Evolutionary conservation across 495 filamentous ascomycete genomes (phyloP), one percentile per base, ranked within the genome.

Genomic region (Articulospora tetracladia): DNA sequence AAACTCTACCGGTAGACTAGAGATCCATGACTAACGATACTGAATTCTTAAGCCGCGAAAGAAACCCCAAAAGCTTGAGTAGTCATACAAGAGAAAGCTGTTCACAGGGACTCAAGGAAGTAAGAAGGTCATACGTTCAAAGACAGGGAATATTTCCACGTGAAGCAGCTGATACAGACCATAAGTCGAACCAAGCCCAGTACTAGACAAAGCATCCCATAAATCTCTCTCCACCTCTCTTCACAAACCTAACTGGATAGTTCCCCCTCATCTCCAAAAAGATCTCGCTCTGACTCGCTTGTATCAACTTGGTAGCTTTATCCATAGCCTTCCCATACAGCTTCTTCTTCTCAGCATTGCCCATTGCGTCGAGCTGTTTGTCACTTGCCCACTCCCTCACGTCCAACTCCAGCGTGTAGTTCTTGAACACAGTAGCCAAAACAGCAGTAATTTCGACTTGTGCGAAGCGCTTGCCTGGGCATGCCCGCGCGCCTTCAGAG

Each of bases 391-490:
- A 85, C 57, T 81, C 76, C 26, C 82, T 76, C n/a, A 90, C 80
- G 1, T 79, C 85, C 55, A 92, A 76, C 73, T 89, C 84, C 13
- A 92, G 74, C 62, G 77, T 85, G 69, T 85, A 87, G 26, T 77
- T 68, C 57, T 79, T 75, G 59, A 92, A 87, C 7, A 92, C 73
- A 3, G 82, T 77, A 1, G 86, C 79, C 58, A 94, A 75, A 60
- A 83, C 87, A 0, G 87, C 87, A 19, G 83, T 74, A 48, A 90
- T 76, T 68, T 94, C 90, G 62, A 92, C 89, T 73, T 91, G 86
- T 13, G 90, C 88, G 66, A 93, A 91, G 59, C 82, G 80, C 55
- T 81, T 79, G 57, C 79, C 90, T 61, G 84, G 53, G 72, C 87
- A 94, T 60, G 85, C 83, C 60, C 83, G 79, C 27, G 79, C 74